These are phyloP conservation scores for Brassica rapa DNA, from an alignment of 345 rosid genomes.

Conservation along the genomic window DNA sequence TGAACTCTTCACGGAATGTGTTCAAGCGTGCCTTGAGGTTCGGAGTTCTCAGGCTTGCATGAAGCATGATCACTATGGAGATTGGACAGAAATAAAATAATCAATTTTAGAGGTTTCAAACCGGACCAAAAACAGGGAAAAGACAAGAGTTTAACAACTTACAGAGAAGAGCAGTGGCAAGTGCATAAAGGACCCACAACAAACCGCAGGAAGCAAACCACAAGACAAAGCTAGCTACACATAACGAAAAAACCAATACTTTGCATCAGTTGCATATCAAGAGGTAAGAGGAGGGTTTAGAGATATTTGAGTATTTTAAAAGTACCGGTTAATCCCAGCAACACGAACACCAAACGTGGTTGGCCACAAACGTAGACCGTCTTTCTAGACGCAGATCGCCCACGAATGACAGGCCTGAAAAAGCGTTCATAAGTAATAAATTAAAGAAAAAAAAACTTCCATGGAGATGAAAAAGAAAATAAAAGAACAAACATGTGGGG, in stretches of 20 bases:
- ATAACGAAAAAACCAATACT: conserved; percentile 13
- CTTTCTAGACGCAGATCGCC: conserved; percentile 41
- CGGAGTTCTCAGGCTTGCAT: conserved; percentile 43
- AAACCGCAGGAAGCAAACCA: conserved; percentile 44
- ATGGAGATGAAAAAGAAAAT: neutral
- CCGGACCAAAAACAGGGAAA: neutral
- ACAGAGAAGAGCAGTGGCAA: conserved; percentile 37
- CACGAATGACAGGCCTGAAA: conserved; percentile 45
- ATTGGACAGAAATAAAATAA: neutral
- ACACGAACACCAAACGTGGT: conserved; percentile 41
- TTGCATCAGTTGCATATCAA: conserved; percentile 19
- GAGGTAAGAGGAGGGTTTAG: conserved; percentile 1
- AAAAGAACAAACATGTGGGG: conserved; percentile 66
- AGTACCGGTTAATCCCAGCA: conserved; percentile 37
- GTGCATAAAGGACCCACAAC: conserved; percentile 38
- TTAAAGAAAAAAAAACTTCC: neutral
- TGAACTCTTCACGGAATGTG: conserved; percentile 46
- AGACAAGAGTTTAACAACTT: neutral
- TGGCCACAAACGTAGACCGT: conserved; percentile 42
- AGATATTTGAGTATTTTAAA: neutral
- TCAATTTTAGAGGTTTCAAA: neutral
- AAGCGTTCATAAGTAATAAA: neutral
- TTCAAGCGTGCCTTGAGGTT: conserved; percentile 46
- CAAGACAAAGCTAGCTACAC: conserved; percentile 33
- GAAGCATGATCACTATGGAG: conserved; percentile 35